Evolutionary conservation across 192 early-diverging fungal species (phyloP).

Genomic region (Entomortierella chlamydospora): DNA sequence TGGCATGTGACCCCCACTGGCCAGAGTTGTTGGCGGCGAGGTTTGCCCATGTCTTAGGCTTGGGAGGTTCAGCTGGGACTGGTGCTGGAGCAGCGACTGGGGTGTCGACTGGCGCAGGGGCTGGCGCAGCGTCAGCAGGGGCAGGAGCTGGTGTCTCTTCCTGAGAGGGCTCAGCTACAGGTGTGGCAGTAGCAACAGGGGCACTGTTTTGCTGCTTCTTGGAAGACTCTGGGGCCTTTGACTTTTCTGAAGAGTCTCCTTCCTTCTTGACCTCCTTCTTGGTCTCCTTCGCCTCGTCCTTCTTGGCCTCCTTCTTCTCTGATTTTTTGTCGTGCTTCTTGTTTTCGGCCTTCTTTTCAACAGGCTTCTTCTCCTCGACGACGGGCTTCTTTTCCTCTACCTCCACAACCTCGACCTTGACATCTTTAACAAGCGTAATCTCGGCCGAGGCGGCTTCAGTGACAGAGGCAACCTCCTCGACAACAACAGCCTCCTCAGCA

Average conservation of each 20-base stretch:
- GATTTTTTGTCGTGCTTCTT: slow-evolving; percentile 28
- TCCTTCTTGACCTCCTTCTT: slow-evolving; percentile 41
- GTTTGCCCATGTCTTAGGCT: slow-evolving; percentile 83
- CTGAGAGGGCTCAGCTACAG: background rate
- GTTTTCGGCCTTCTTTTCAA: slow-evolving; percentile 33
- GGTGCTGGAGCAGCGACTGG: slow-evolving; percentile 24
- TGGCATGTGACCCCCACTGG: slow-evolving; percentile 68
- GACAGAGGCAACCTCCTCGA: slow-evolving; percentile 18
- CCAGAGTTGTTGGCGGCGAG: slow-evolving; percentile 69
- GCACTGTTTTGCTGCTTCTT: slow-evolving; percentile 18
- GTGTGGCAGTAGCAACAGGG: slow-evolving; percentile 27
- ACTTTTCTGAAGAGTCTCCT: slow-evolving; percentile 33
- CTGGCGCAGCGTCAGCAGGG: slow-evolving; percentile 10
- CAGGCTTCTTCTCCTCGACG: slow-evolving; percentile 45
- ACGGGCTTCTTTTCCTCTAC: slow-evolving; percentile 44
- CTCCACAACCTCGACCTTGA: slow-evolving; percentile 9
- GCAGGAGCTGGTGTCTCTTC: background rate
- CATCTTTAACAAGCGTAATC: background rate
- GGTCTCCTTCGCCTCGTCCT: slow-evolving; percentile 24
- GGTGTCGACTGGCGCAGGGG: slow-evolving; percentile 17
- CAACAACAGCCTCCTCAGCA: slow-evolving; percentile 9
- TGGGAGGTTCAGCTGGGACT: slow-evolving; percentile 59
- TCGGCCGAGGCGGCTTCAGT: slow-evolving; percentile 1
- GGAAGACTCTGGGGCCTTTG: slow-evolving; percentile 12
- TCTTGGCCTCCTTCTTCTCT: slow-evolving; percentile 35